phyloP scores from a whole-genome alignment of 805 yeast genomes.

The Nematodospora valgi region DNA sequence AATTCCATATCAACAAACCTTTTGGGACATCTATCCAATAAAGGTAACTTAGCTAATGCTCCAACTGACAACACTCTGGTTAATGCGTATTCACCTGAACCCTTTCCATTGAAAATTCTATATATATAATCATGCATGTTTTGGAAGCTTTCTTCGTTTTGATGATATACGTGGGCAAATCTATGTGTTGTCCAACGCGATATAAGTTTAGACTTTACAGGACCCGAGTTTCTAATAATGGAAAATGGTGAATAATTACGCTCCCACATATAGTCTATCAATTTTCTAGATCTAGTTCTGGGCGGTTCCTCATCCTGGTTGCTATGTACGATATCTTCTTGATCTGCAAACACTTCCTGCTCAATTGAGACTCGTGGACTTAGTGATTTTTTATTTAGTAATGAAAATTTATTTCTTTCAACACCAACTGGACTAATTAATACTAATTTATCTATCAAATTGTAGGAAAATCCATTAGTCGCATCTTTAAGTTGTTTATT shows the following conservation, averaged over 20 bases:
- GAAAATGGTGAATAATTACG: conserved; percentile 53
- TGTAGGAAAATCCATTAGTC: conserved; percentile 15
- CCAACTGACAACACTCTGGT: conserved; percentile 60
- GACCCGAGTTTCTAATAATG: conserved; percentile 48
- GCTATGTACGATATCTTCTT: conserved; percentile 22
- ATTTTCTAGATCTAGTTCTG: conserved; percentile 21
- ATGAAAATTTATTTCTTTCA: conserved; percentile 31
- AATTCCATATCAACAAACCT: conserved; percentile 37
- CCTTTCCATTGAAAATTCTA: conserved; percentile 49
- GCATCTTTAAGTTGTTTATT: conserved; percentile 21
- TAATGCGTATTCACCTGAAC: conserved; percentile 63
- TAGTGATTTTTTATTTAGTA: conserved; percentile 20
- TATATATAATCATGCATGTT: conserved; percentile 54
- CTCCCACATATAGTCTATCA: conserved; percentile 48
- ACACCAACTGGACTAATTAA: conserved; percentile 44
- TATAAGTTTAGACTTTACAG: conserved; percentile 49
- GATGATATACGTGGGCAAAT: conserved; percentile 38
- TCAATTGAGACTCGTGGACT: conserved; percentile 11
- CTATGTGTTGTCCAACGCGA: conserved; percentile 52
- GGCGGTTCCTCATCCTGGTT: conserved; percentile 11
- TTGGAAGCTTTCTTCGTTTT: conserved; percentile 30
- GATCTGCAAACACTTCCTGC: conserved; percentile 18
- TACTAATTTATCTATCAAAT: conserved; percentile 34
- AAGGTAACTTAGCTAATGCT: conserved; percentile 54
- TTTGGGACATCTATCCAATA: conserved; percentile 48